These are phyloP conservation scores for Suhomyces xylopsoci DNA, from an alignment of 805 yeast genomes.

Conservation along the genomic window DNA sequence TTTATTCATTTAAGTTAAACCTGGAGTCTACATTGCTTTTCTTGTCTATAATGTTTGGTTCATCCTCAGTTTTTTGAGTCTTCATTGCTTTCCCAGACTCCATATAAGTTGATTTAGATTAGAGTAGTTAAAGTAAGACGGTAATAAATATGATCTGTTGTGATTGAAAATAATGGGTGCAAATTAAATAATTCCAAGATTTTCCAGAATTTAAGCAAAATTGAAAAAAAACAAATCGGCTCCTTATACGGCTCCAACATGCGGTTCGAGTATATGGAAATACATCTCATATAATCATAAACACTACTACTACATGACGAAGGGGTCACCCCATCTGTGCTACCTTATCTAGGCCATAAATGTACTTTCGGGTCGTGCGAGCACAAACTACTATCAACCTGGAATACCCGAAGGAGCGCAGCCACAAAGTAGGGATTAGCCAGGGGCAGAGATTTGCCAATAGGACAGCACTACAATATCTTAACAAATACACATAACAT, in stretches of 20 bases:
- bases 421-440: neutral
- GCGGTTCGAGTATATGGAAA: too few relatives aligned
- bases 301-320: neutral
- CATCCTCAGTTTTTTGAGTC: neutral
- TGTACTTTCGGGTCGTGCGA: neutral
- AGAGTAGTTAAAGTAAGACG: neutral
- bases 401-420: neutral
- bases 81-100: neutral
- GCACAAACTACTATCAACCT: neutral
- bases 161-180: neutral
- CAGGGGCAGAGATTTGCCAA: neutral
- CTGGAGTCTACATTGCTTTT: neutral
- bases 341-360: neutral
- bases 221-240: neutral
- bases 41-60: neutral
- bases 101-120: conserved; percentile 5
- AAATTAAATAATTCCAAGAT: neutral
- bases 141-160: neutral
- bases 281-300: too few relatives aligned
- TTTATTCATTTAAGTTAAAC: neutral
- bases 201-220: neutral
- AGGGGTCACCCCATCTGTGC: neutral
- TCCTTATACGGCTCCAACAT: too few relatives aligned
- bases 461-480: neutral
- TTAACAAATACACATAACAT: neutral